phyloP scores from a whole-genome alignment of 345 rosid species.

The Corchorus olitorius region DNA sequence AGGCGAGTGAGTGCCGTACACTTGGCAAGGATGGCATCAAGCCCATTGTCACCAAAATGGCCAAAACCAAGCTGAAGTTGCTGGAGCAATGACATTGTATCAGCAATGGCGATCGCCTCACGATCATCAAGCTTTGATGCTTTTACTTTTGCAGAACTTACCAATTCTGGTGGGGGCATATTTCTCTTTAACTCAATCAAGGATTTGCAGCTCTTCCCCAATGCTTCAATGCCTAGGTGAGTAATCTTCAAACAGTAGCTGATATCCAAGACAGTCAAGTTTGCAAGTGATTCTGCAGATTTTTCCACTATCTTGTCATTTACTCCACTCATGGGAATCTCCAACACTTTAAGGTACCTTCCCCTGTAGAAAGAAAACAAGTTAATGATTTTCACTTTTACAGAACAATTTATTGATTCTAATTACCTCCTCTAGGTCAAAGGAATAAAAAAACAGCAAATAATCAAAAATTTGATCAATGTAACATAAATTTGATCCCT shows the following conservation, averaged over 20 bases:
- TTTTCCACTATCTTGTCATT: conserved; percentile 16
- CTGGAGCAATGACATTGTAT: conserved; percentile 17
- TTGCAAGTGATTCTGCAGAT: conserved; percentile 13
- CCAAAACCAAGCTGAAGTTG: conserved; percentile 21
- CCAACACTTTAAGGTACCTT: conserved; percentile 16
- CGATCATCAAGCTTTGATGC: conserved; percentile 7
- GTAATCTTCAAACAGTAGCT: conserved; percentile 23
- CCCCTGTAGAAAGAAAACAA: conserved; percentile 9
- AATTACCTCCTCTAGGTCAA: too few relatives aligned
- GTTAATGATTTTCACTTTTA: background rate
- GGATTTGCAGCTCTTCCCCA: conserved; percentile 20
- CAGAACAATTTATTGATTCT: too few relatives aligned
- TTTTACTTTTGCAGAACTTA: background rate
- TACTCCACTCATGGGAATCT: conserved; percentile 24
- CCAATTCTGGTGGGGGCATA: conserved; percentile 17
- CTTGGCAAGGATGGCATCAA: conserved; percentile 15
- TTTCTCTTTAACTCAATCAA: conserved; percentile 21
- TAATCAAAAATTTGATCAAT: too few relatives aligned
- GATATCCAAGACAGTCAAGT: conserved; percentile 8
- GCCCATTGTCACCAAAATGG: conserved; percentile 18
- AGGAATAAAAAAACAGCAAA: too few relatives aligned
- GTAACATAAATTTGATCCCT: background rate
- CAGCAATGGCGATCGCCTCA: conserved; percentile 12
- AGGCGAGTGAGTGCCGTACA: conserved; percentile 19
- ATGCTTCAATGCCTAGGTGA: conserved; percentile 8